Base-by-base conservation (phyloP, 164 flowering plant species). In the Liriodendron chinense region DNA sequence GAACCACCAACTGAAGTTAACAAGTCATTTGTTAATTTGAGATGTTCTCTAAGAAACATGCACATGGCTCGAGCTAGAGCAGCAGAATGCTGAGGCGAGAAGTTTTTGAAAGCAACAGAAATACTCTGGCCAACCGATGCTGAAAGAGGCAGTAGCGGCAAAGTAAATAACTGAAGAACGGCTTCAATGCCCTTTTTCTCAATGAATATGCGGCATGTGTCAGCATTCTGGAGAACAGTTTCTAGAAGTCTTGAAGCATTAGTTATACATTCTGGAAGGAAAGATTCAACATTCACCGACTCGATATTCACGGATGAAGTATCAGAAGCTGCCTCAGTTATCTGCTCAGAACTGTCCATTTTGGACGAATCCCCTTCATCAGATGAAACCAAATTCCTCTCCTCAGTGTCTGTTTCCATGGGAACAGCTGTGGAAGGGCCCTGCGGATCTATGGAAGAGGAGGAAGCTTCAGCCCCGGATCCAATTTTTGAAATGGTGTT, bases 121-220 rank as follows among this genome's bases (percentile, higher is more conserved):
- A 91, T 72, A 75, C 85, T 89, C 82, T 87, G 97, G 59, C 96
- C 96, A 81, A 88, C 68, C 2, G 94, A 86, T 34, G 82, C 86
- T 18, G 92, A 87, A 80, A 82, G 82, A 76, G 97, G 96, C 88
- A 91, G 34, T 25, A 82, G 74, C 9, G 93, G 94, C 86, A 93
- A 82, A 16, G 85, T 87, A 75, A 93, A 87, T 49, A 95, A 74
- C 86, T 91, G 90, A 78, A 95, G 78, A 74, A 93, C 89, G 76
- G 93, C 90, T 76, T 95, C 98, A 81, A 93, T 82, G 65, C 98
- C 98, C 74, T 88, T 92, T 84, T 91, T 93, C 83, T 95, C 98
- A 80, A 92, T 85, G 83, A 95, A 95, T 34, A 93, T 81, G 6
- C 98, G 92, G 74, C 98, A 91, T 16, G 91, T 88, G 56, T 95